Conservation (phyloP, 2,329 filamentous ascomycete genomes). For the Pestalotiopsis sp. region DNA sequence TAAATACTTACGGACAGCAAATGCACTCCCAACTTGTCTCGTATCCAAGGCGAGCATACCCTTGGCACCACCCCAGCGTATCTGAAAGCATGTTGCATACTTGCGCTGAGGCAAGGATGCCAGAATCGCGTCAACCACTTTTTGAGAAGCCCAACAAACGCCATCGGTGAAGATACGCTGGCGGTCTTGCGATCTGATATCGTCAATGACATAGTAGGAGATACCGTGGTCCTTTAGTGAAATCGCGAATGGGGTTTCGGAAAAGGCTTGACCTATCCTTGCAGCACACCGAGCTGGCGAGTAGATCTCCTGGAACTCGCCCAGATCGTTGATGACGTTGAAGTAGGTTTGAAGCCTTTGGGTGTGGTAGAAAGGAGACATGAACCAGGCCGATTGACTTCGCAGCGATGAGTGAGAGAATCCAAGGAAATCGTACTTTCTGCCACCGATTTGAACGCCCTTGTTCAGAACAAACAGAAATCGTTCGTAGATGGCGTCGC, state of each 20-base stretch:
- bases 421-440: conserved; percentile 68
- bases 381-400: conserved; percentile 70
- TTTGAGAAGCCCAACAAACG: conserved; percentile 71
- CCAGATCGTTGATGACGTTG: conserved; percentile 50
- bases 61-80: conserved; percentile 75
- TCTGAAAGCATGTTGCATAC: conserved; percentile 67
- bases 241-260: conserved; percentile 71
- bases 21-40: conserved; percentile 55
- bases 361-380: conserved; percentile 45
- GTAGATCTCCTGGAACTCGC: conserved; percentile 52
- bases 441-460: conserved; percentile 66
- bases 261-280: conserved; percentile 69
- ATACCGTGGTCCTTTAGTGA: conserved; percentile 43
- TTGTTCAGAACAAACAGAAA: conserved; percentile 62
- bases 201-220: conserved; percentile 38
- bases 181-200: conserved; percentile 53
- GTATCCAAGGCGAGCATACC: conserved; percentile 76
- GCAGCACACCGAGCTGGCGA: conserved; percentile 61
- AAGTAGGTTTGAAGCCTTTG: conserved; percentile 36
- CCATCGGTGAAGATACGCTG: conserved; percentile 76
- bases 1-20: conserved; percentile 56
- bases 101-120: conserved; percentile 48
- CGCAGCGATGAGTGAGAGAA: conserved; percentile 81
- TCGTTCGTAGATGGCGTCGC: conserved; percentile 55
- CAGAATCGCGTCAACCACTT: conserved; percentile 64